phyloP scores from a whole-genome alignment of 2,329 filamentous ascomycete species.

The Trichophyton mentagrophytes region DNA sequence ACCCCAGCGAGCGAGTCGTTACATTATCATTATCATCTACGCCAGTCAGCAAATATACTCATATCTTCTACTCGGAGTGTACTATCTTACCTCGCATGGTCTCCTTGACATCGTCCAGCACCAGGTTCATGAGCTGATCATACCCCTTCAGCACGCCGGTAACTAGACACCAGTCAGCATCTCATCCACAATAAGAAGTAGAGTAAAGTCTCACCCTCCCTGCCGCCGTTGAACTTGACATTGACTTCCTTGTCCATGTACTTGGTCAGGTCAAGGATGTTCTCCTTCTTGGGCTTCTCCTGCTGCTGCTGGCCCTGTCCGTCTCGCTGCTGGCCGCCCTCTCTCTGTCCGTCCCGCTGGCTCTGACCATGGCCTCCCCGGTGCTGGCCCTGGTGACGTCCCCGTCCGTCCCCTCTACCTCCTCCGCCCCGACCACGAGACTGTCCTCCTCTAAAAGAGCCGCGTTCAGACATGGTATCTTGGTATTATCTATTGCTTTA shows the following conservation, averaged over 20 bases:
- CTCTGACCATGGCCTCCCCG: constrained; percentile 26
- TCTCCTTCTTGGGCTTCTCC: constrained; percentile 92
- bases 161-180: constrained; percentile 43
- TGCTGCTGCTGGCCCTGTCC: constrained; percentile 24
- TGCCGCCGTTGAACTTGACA: constrained; percentile 91
- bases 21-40: constrained; percentile 88
- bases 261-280: constrained; percentile 87
- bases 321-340: constrained; percentile 16
- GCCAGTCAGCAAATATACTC: too few relatives aligned
- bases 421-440: constrained; percentile 25
- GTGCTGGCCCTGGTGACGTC: constrained; percentile 26
- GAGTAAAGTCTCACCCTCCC: constrained; percentile 53
- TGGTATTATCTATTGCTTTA: too few relatives aligned
- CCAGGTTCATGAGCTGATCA: constrained; percentile 95
- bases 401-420: constrained; percentile 31
- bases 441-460: constrained; percentile 45
- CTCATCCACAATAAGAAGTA: not conserved
- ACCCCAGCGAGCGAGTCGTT: constrained; percentile 63
- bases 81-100: constrained; percentile 59
- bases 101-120: constrained; percentile 88
- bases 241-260: constrained; percentile 95
- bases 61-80: too few relatives aligned
- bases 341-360: constrained; percentile 31
- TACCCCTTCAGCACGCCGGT: constrained; percentile 85
- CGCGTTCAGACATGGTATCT: constrained; percentile 29